Conservation (phyloP, 2,329 filamentous ascomycete species). For the Neurospora sp. region DNA sequence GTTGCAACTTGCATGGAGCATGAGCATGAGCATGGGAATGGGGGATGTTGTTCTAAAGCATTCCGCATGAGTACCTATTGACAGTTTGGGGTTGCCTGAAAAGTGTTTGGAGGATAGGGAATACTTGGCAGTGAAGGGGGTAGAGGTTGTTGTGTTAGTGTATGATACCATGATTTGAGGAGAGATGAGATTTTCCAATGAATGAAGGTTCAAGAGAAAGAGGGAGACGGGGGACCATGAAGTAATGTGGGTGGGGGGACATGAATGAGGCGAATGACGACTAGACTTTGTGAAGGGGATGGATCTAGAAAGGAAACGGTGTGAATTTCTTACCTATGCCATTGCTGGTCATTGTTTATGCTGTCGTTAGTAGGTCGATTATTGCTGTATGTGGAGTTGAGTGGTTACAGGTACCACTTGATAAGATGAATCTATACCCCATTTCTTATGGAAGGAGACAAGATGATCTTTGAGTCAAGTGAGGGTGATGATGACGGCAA, state of each 20-base stretch:
- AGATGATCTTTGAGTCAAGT: neutral
- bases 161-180: neutral
- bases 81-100: neutral
- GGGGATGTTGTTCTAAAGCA: neutral
- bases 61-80: neutral
- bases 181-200: neutral
- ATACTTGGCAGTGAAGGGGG: neutral
- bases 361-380: neutral
- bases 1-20: neutral
- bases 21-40: neutral
- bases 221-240: neutral
- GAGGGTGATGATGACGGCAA: neutral
- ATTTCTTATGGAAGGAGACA: neutral
- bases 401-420: neutral
- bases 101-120: neutral
- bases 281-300: neutral
- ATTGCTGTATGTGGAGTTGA: neutral
- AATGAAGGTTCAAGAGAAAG: neutral
- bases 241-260: neutral
- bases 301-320: neutral
- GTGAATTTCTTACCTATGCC: neutral
- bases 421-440: neutral
- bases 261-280: neutral
- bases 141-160: neutral
- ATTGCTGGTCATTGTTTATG: neutral